Conservation (phyloP, 176 grass and related monocot species). For the Paspalum notatum region DNA sequence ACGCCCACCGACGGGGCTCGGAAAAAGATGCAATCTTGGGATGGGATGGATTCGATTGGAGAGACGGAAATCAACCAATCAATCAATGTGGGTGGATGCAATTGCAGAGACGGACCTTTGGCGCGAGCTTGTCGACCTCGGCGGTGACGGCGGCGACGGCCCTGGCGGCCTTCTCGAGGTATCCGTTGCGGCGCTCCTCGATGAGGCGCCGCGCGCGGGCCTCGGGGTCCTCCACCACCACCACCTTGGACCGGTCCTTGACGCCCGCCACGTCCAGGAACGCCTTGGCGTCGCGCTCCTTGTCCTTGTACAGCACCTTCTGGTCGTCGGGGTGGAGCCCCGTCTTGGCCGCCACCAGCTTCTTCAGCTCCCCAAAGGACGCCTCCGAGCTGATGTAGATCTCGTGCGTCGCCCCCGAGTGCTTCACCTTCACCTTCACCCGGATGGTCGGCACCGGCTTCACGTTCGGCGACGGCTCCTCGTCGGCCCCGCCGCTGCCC, state of each 20-base stretch:
- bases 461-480: slow-evolving; percentile 46
- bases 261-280: slow-evolving; percentile 88
- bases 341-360: slow-evolving; percentile 68
- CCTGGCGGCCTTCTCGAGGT: slow-evolving; percentile 72
- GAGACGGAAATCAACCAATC: not conserved
- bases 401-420: slow-evolving; percentile 79
- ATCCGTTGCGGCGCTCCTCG: slow-evolving; percentile 65
- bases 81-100: not conserved
- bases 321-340: slow-evolving; percentile 85
- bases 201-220: slow-evolving; percentile 83
- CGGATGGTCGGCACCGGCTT: slow-evolving; percentile 82
- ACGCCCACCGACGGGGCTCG: slow-evolving; percentile 14
- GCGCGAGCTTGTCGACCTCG: slow-evolving; percentile 87
- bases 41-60: not conserved
- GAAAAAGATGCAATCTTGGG: slow-evolving; percentile 21
- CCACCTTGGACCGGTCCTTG: slow-evolving; percentile 89
- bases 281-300: slow-evolving; percentile 80
- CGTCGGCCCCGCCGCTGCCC: slow-evolving; percentile 29
- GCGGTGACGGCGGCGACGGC: slow-evolving; percentile 69
- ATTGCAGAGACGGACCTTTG: slow-evolving; percentile 59
- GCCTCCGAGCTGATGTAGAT: slow-evolving; percentile 95
- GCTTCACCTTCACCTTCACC: slow-evolving; percentile 91
- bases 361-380: slow-evolving; percentile 87
- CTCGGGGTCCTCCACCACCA: slow-evolving; percentile 74
- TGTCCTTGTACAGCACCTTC: slow-evolving; percentile 87